Evolutionary conservation across 768 basidiomycete species (phyloP), one percentile per base, ranked within the genome.

Genomic region (Russula abietina): DNA sequence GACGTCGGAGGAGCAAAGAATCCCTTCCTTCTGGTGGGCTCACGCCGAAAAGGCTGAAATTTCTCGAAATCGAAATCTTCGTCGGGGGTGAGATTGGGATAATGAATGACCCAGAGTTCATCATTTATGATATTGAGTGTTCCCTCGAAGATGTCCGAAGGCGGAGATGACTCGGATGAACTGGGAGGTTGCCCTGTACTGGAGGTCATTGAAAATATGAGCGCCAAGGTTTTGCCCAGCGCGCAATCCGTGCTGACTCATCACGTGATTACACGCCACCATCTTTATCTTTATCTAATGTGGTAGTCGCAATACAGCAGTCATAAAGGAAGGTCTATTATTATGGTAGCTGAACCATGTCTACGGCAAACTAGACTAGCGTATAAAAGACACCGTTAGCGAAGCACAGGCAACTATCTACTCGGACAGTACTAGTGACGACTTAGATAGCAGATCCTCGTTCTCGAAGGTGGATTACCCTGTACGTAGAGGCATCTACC

Each of bases 371-470:
- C 19, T n/a, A 30, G 7, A 11, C 43, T 46, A 45, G 19, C 30
- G n/a, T 33, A 56, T 30, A 56, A 45, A 43, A 56, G 46, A 56
- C 55, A 56, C 55, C 43, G 43, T 46, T 30, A 30, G n/a, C 55
- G 55, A 56, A 56, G 55, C 41, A 10, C 54, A 26, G 12, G n/a
- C 26, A 28, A n/a, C n/a, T n/a, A n/a, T 55, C 22, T 28, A 41
- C 54, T 41, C 54, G 26, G 54, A n/a, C n/a, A n/a, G n/a, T n/a
- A n/a, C n/a, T n/a, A n/a, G n/a, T n/a, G n/a, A n/a, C n/a, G n/a
- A n/a, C n/a, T n/a, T n/a, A n/a, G n/a, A n/a, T n/a, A n/a, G n/a
- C n/a, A n/a, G n/a, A n/a, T 59, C 49, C 57, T 38, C 57, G 19
- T 24, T 33, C 38, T 49, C 36, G 46, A 58, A 49, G 48, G 24